A percentile compares a stretch with the other conserved stretches of the same genome.
Evolutionary conservation across 441 rosid genomes (phyloP).

Genomic region (Jatropha multifida): DNA sequence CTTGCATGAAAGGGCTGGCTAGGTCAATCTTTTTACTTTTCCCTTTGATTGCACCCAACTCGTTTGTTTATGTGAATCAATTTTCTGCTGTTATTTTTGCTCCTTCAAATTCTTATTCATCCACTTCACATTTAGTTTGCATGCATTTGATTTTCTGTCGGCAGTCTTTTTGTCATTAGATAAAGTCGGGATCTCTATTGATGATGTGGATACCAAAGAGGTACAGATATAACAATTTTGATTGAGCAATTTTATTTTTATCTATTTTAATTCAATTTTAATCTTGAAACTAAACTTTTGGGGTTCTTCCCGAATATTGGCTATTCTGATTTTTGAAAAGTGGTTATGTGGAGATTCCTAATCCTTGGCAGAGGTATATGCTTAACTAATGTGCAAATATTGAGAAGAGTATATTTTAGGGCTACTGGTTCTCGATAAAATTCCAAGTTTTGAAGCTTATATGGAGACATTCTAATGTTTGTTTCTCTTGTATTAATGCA

Average conservation of each 20-base stretch:
- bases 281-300: not conserved
- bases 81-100: not conserved
- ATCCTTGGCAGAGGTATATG: not conserved
- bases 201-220: not conserved
- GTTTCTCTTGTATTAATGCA: not conserved
- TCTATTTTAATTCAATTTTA: not conserved
- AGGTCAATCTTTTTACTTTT: not conserved
- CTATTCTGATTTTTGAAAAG: not conserved
- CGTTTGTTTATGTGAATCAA: not conserved
- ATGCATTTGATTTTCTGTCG: constrained; percentile 3
- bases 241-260: not conserved
- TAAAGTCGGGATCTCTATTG: constrained; percentile 5
- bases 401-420: not conserved
- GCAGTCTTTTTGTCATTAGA: not conserved
- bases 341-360: not conserved
- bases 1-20: constrained; percentile 15
- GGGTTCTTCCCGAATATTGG: not conserved
- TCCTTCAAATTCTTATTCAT: not conserved
- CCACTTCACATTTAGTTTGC: constrained; percentile 15
- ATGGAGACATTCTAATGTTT: not conserved
- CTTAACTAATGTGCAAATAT: not conserved
- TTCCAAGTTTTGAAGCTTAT: not conserved
- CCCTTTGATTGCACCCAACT: not conserved
- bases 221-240: not conserved
- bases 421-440: not conserved